Evolutionary conservation across 2,329 filamentous ascomycete genomes (phyloP).

Genomic region (Aaosphaeria arxii): DNA sequence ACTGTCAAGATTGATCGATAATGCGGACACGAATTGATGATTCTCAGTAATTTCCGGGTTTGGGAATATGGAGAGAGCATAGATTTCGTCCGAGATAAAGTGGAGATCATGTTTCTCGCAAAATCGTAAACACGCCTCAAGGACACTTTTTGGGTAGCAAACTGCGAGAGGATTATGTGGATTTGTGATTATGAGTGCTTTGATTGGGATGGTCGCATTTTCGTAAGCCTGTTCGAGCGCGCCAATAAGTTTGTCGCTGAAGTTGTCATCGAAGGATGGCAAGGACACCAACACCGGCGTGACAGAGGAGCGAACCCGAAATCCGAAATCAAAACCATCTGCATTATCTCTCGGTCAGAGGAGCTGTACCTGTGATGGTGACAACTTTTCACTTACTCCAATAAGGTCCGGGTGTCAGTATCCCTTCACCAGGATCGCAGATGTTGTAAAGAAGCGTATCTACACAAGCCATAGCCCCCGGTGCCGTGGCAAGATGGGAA

Average conservation of each 20-base stretch:
- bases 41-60: slow-evolving; percentile 2
- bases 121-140: slow-evolving; percentile 22
- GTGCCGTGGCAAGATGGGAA: slow-evolving; percentile 14
- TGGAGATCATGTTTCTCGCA: slow-evolving; percentile 30
- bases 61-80: slow-evolving; percentile 29
- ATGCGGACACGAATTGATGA: slow-evolving; percentile 16
- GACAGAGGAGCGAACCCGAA: no score
- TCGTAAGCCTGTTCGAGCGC: slow-evolving; percentile 10
- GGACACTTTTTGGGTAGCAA: slow-evolving; percentile 20
- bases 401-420: slow-evolving; percentile 42
- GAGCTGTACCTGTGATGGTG: no score
- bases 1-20: slow-evolving; percentile 14
- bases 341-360: no score
- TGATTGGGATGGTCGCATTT: not conserved
- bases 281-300: no score
- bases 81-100: slow-evolving; percentile 37
- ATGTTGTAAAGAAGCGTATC: slow-evolving; percentile 41
- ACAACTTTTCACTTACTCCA: not conserved
- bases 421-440: slow-evolving; percentile 38
- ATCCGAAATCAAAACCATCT: no score
- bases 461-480: slow-evolving; percentile 42
- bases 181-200: slow-evolving; percentile 17
- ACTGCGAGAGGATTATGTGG: slow-evolving; percentile 44
- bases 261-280: slow-evolving; percentile 7
- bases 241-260: slow-evolving; percentile 9